Evolutionary conservation across 495 filamentous ascomycete species (phyloP).

Genomic region (Neurospora hispaniola): DNA sequence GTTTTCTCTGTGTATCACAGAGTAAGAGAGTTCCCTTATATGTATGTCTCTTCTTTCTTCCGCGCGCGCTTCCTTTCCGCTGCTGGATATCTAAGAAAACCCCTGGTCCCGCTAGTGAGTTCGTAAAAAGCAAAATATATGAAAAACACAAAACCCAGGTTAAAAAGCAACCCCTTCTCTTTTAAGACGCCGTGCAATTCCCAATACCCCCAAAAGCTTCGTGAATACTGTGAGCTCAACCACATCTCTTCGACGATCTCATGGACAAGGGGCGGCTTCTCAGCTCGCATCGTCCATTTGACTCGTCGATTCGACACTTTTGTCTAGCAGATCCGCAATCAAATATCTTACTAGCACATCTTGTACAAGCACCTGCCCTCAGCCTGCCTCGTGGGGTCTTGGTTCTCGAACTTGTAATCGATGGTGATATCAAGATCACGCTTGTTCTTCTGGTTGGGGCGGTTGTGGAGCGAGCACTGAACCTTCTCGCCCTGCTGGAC

Average conservation of each 20-base stretch:
- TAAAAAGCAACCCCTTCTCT: not conserved
- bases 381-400: constrained; percentile 55
- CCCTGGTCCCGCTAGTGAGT: not conserved
- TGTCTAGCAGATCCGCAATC: not conserved
- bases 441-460: constrained; percentile 87
- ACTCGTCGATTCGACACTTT: not conserved
- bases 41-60: not conserved
- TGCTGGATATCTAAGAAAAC: constrained; percentile 4
- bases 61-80: not conserved
- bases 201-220: not conserved
- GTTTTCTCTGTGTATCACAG: not conserved
- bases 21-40: not conserved
- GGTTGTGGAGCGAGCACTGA: constrained; percentile 61
- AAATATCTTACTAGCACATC: constrained; percentile 52
- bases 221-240: not conserved
- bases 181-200: not conserved
- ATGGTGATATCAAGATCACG: constrained; percentile 90
- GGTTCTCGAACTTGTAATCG: constrained; percentile 66
- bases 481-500: constrained; percentile 70
- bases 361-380: constrained; percentile 71
- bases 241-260: not conserved
- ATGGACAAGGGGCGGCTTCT: not conserved
- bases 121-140: not conserved
- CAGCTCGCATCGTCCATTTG: not conserved
- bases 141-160: constrained; percentile 1